These are phyloP conservation scores for Eucalyptus erythrocorys DNA, from an alignment of 345 rosid species.

Conservation along the genomic window DNA sequence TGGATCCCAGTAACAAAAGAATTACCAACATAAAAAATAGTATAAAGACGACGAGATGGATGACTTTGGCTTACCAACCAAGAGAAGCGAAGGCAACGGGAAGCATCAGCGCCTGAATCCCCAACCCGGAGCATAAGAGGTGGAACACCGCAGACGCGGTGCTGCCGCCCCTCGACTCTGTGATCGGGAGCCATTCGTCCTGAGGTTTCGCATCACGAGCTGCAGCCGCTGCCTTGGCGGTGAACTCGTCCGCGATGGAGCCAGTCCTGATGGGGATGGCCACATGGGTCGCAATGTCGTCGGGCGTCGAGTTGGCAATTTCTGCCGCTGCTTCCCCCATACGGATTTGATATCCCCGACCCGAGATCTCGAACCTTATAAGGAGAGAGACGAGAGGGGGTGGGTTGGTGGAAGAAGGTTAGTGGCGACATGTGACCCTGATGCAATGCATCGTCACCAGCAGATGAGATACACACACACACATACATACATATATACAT, in stretches of 20 bases:
- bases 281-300: background rate
- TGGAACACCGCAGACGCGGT: slow-evolving; percentile 7
- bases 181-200: slow-evolving; percentile 7
- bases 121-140: slow-evolving; percentile 12
- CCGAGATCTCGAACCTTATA: background rate
- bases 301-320: background rate
- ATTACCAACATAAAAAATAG: background rate
- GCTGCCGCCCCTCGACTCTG: slow-evolving; percentile 11
- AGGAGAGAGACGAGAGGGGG: background rate
- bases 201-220: background rate
- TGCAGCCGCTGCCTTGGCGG: background rate
- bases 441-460: background rate
- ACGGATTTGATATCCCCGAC: background rate
- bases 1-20: background rate
- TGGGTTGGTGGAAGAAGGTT: background rate
- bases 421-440: background rate
- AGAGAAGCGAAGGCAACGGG: slow-evolving; percentile 9
- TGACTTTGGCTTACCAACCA: slow-evolving; percentile 6
- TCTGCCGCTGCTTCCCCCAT: background rate
- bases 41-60: background rate
- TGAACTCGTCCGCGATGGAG: background rate
- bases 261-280: too few relatives aligned
- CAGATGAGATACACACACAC: background rate
- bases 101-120: slow-evolving; percentile 11
- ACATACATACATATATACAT: too few relatives aligned